Percentiles rank a stretch among this genome's conserved stretches.
phyloP scores from a whole-genome alignment of 306 rosid genomes.

The Mimosa pudica region DNA sequence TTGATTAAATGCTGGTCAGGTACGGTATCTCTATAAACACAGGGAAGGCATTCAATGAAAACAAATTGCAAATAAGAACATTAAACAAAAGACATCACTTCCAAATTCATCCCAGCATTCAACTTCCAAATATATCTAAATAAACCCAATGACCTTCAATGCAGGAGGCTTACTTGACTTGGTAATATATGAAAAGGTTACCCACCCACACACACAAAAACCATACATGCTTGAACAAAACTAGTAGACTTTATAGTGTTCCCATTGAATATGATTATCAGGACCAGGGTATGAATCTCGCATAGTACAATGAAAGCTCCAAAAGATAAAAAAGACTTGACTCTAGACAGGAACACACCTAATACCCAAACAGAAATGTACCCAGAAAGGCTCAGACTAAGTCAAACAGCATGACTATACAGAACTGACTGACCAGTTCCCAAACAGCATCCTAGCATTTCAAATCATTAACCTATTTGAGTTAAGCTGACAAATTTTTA shows the following conservation, averaged over 20 bases:
- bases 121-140: neutral
- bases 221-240: neutral
- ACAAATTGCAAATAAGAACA: neutral
- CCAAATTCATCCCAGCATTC: neutral
- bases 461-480: neutral
- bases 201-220: neutral
- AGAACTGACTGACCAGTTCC: neutral
- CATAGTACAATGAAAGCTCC: neutral
- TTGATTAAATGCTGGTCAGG: neutral
- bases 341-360: neutral
- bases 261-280: neutral
- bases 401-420: neutral
- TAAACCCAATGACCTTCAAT: neutral
- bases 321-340: neutral
- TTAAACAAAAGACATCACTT: neutral
- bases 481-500: neutral
- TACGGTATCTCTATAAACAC: neutral
- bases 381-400: neutral
- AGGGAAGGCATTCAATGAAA: neutral
- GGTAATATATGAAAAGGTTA: neutral
- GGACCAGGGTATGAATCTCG: neutral
- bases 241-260: neutral
- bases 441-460: conserved; percentile 1
- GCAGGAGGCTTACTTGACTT: neutral
- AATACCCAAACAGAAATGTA: neutral